These are phyloP conservation scores for Byssoonygena ceratinophila DNA, from an alignment of 2,329 filamentous ascomycete genomes.

Conservation along the genomic window DNA sequence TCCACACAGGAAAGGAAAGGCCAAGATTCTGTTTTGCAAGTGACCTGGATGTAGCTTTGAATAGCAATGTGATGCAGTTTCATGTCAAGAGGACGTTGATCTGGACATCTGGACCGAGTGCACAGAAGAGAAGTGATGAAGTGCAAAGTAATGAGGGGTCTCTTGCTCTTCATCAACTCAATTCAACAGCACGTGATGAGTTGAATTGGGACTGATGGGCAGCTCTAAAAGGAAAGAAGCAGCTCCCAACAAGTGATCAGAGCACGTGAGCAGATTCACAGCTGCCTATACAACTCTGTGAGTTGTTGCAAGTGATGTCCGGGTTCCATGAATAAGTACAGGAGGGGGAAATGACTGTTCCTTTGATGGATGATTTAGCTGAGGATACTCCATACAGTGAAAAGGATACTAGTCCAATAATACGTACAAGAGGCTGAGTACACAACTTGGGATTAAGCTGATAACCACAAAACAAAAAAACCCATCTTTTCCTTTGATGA, in stretches of 20 bases:
- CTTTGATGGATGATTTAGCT: not conserved
- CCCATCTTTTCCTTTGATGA: too few relatives aligned
- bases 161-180: not conserved
- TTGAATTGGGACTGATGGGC: not conserved
- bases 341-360: not conserved
- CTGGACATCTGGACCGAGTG: too few relatives aligned
- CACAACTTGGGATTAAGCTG: too few relatives aligned
- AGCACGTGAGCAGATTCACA: not conserved
- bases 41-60: not conserved
- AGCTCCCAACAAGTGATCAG: not conserved
- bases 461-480: too few relatives aligned
- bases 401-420: too few relatives aligned
- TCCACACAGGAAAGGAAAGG: not conserved
- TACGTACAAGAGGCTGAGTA: too few relatives aligned
- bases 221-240: not conserved
- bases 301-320: too few relatives aligned
- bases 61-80: not conserved
- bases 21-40: not conserved
- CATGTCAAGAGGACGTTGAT: too few relatives aligned
- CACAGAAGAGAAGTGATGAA: too few relatives aligned
- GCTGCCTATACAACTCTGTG: too few relatives aligned
- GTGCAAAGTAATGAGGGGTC: not conserved
- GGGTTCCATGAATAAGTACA: too few relatives aligned
- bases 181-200: conserved; percentile 1
- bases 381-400: too few relatives aligned